Evolutionary conservation across 2,329 filamentous ascomycete genomes (phyloP), one percentile per base, ranked within the genome.

Genomic region (Trichoderma koningiopsis): DNA sequence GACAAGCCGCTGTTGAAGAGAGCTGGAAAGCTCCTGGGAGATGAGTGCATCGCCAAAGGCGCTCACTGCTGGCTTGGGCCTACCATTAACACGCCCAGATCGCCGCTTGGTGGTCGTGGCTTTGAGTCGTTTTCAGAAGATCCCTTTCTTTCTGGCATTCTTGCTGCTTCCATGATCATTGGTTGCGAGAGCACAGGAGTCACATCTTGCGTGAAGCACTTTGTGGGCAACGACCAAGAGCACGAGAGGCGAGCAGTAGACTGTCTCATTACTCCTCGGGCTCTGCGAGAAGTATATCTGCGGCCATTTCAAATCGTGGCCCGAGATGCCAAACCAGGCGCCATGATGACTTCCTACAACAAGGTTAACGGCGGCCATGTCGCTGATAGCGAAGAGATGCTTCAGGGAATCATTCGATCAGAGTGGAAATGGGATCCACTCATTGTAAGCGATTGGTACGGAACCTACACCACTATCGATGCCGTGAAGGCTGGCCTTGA

Each of bases 321-420:
- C 4, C 60, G 60, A 40, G 60, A 63, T 55, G 47, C 60, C 19
- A 63, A 29, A 19, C 60, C 60, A 10, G 47, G 60, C 31, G 60
- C 60, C 31, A 37, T 63, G 31, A 63, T 63, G 60, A 63, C 60
- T 4, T 63, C 60, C 31, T 63, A 63, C 60, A 63, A 63, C 60
- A 63, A 63, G 31, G 60, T 63, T 3, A 63, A 63, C 19, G 60
- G 60, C 47, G 22, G 49, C 19, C 60, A 63, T 6, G 60, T 63
- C 22, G 60, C 60, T 8, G 60, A 63, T 16, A 63, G 60, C 1
- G 1, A 47, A 35, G 60, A 63, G 47, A 37, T 63, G 31, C 14
- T 63, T 2, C 43, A 63, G 33, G 47, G 14, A 16, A 52, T 63
- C 0, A 4, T 63, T 1, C 60, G 60, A 35, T 22, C 33, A 11